Evolutionary conservation across 2,329 filamentous ascomycete species (phyloP).

Genomic region (Diatrype stigma): DNA sequence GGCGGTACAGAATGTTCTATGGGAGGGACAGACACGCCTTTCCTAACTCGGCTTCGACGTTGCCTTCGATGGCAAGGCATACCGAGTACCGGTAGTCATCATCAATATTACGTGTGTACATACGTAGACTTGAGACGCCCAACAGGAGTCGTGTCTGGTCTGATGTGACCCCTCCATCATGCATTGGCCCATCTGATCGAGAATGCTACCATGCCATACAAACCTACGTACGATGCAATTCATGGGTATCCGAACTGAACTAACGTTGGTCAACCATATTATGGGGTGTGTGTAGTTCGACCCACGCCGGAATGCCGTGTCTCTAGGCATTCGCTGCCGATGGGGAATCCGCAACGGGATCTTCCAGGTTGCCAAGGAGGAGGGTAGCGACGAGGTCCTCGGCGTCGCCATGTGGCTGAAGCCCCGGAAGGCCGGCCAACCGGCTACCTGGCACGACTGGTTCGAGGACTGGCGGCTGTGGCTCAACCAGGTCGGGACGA

Average conservation of each 20-base stretch:
- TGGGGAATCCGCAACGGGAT: conserved; percentile 68
- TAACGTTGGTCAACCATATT: conserved; percentile 2
- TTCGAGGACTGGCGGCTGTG: conserved; percentile 63
- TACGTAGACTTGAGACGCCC: too few species aligned
- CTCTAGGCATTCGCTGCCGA: conserved; percentile 59
- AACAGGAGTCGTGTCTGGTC: too few species aligned
- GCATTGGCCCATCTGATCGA: too few species aligned
- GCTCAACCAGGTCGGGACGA: conserved; percentile 62
- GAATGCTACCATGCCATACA: too few species aligned
- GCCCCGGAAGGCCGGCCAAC: conserved; percentile 43
- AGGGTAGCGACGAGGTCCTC: conserved; percentile 50
- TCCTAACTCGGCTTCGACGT: neutral
- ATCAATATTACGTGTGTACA: neutral
- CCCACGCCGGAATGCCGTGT: conserved; percentile 55
- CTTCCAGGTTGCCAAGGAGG: conserved; percentile 66
- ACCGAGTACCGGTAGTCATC: neutral
- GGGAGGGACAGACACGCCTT: neutral
- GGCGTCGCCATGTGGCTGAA: conserved; percentile 71
- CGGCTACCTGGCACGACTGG: conserved; percentile 59
- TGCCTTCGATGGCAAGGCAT: neutral
- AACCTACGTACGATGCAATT: too few species aligned
- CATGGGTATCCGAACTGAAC: too few species aligned
- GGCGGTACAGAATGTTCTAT: neutral
- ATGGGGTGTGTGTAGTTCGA: conserved; percentile 53
- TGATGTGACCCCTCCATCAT: too few species aligned